These are phyloP conservation scores for Rhizopogon rudus DNA, from an alignment of 768 basidiomycete genomes.

Conservation along the genomic window DNA sequence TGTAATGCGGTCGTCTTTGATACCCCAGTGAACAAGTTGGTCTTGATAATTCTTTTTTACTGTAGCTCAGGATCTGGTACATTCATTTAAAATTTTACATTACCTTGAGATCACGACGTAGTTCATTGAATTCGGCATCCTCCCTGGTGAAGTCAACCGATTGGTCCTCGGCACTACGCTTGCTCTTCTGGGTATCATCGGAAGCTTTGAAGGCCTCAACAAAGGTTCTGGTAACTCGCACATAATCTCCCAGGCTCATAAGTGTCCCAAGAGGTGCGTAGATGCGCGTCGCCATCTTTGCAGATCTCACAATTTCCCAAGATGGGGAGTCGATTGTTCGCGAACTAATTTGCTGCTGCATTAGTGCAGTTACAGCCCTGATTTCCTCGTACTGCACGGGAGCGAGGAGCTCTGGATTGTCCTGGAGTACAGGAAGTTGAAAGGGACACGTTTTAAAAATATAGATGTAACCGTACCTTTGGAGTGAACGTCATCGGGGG, in stretches of 20 bases:
- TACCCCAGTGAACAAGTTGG: conserved; percentile 54
- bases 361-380: conserved; percentile 50
- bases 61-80: not conserved
- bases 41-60: conserved; percentile 64
- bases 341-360: conserved; percentile 66
- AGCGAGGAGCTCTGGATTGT: conserved; percentile 64
- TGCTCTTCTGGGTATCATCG: conserved; percentile 20
- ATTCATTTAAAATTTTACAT: not conserved
- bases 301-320: conserved; percentile 72
- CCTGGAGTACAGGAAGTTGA: conserved; percentile 30
- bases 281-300: conserved; percentile 73
- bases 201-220: conserved; percentile 66
- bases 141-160: conserved; percentile 17
- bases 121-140: conserved; percentile 23
- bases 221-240: conserved; percentile 70
- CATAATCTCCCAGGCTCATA: conserved; percentile 82
- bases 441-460: not conserved
- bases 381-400: conserved; percentile 63
- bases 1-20: conserved; percentile 86
- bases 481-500: conserved; percentile 61
- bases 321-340: conserved; percentile 84
- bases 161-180: conserved; percentile 20
- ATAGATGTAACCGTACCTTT: conserved; percentile 35
- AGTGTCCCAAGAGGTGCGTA: conserved; percentile 86
- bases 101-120: conserved; percentile 61